A percentile compares a stretch with the other conserved stretches of the same genome.
phyloP scores from a whole-genome alignment of 352 stramenopile species.

The Peronospora farinosa region DNA sequence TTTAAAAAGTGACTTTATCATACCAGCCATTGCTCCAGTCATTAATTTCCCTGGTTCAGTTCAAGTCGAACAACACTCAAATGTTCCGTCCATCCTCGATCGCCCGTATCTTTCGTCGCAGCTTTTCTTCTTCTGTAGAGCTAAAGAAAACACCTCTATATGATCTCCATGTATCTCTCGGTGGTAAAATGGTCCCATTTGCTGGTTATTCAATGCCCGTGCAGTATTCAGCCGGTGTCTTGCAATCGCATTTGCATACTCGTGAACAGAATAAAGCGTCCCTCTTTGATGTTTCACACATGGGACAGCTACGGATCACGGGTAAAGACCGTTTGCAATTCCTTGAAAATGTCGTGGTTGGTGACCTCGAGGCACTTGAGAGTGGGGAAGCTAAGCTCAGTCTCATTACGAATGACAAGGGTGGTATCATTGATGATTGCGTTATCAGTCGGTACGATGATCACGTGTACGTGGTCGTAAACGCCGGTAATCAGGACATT shows the following conservation, averaged over 20 bases:
- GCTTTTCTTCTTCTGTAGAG: constrained; percentile 27
- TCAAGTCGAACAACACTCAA: neutral
- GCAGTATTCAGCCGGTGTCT: constrained; percentile 92
- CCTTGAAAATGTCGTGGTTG: constrained; percentile 94
- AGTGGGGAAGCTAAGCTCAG: constrained; percentile 88
- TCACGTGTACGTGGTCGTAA: constrained; percentile 94
- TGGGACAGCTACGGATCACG: constrained; percentile 93
- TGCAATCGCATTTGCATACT: constrained; percentile 91
- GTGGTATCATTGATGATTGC: constrained; percentile 97
- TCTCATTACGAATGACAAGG: constrained; percentile 93
- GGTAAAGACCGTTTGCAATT: constrained; percentile 93
- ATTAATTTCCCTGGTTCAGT: constrained; percentile 3
- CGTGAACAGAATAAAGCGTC: constrained; percentile 62
- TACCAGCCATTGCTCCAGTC: constrained; percentile 4
- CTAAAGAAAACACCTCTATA: constrained; percentile 80
- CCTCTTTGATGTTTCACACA: constrained; percentile 99
- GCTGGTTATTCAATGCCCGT: constrained; percentile 96
- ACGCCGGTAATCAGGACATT: constrained; percentile 95
- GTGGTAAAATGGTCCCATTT: constrained; percentile 92
- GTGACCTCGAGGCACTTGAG: constrained; percentile 88
- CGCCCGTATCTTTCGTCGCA: constrained; percentile 13
- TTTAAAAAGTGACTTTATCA: neutral
- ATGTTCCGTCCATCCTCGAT: constrained; percentile 14
- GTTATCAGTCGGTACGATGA: constrained; percentile 95
- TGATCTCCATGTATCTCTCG: constrained; percentile 66